Conservation (phyloP, 257 asterid genomes). For the Scutellaria minor region DNA sequence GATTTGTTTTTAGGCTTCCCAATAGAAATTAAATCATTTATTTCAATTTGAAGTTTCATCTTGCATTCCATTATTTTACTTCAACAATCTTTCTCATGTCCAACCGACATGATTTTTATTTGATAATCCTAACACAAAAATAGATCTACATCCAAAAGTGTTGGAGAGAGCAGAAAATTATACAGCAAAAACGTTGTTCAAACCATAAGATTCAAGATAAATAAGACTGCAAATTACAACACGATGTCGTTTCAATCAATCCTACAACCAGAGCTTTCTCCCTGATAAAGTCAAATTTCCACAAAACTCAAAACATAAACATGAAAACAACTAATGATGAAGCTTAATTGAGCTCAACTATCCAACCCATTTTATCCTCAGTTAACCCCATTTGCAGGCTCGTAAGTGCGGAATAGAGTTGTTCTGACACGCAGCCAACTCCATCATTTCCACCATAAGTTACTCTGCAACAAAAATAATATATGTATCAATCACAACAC, state of each 20-base stretch:
- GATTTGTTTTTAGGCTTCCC: too few relatives aligned
- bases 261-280: neutral
- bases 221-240: slow-evolving; percentile 19
- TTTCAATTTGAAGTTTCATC: too few relatives aligned
- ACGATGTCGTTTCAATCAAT: neutral
- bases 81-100: too few relatives aligned
- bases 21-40: too few relatives aligned
- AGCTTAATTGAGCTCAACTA: slow-evolving; percentile 62
- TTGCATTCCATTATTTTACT: too few relatives aligned
- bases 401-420: slow-evolving; percentile 79
- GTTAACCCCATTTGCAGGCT: slow-evolving; percentile 89
- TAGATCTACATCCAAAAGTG: too few relatives aligned
- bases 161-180: neutral
- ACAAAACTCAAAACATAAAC: slow-evolving; percentile 14
- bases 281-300: neutral
- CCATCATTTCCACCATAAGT: slow-evolving; percentile 74
- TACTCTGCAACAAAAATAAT: slow-evolving; percentile 51
- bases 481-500: neutral
- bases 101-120: too few relatives aligned
- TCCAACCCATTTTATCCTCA: slow-evolving; percentile 85
- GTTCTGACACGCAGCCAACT: slow-evolving; percentile 79
- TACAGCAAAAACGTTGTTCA: too few relatives aligned
- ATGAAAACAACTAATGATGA: neutral
- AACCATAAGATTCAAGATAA: neutral
- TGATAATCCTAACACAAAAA: too few relatives aligned